Evolutionary conservation across 1,284 basidiomycete genomes (phyloP), one percentile per base, ranked within the genome.

Genomic region (Apiotrichum siamense): DNA sequence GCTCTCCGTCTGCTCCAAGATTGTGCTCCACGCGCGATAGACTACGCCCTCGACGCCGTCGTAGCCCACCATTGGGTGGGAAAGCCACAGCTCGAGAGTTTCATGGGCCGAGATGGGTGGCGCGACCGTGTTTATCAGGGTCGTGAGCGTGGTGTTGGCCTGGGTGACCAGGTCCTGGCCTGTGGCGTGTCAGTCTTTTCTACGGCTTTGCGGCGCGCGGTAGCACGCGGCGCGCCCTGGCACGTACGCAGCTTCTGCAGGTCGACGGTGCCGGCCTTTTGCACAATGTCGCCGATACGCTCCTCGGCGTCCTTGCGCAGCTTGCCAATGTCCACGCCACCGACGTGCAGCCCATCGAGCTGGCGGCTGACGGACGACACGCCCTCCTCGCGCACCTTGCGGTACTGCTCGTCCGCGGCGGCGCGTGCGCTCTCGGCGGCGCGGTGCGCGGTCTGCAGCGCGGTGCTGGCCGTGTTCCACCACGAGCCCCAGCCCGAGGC

Each of bases 71-170:
- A 99, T 94, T 62, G 94, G 92, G 76, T 98, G 93, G 60, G 86
- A 87, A 33, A 98, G 78, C 83, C 88, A 92, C 7, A 99, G 85
- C 69, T 96, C 85, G 54, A 98, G 88, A 20, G 97, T 90, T 75
- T 99, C 96, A 70, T 98, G 94, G 62, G 92, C 91, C 13, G 92
- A 88, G 62, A 98, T 97, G 4, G 96, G 96, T 24, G 96, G 96
- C 0, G 94, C 96, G 45, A 99, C 94, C 17, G 87, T 93, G 68
- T 97, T 96, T 56, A 98, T 76, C 49, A 98, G 83, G 52, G 94
- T 92, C 4, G 83, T 88, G 24, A 96, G 61, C 1, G 90, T 91
- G 7, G 87, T 91, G 54, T 91, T 75, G 24, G 90, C 89, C 27
- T 88, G 86, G 40, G 84, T 81, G 65, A 85, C 86, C 62, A 94